A percentile compares a stretch with the other conserved stretches of the same genome.
phyloP scores from a whole-genome alignment of 768 basidiomycete genomes.

The Galerina marginata region DNA sequence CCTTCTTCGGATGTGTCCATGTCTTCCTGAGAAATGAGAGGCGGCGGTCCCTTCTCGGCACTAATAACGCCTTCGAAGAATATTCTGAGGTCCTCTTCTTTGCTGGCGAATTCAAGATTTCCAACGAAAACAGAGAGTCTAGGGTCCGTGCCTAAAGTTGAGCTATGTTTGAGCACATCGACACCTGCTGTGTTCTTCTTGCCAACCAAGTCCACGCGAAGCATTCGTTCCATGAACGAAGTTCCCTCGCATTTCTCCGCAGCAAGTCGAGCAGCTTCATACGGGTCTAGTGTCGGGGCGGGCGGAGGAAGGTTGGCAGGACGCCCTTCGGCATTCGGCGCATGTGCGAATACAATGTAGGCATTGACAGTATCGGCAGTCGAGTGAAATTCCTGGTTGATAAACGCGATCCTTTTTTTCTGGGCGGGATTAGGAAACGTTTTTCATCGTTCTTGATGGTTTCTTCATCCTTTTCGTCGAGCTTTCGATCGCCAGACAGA shows the following conservation, averaged over 20 bases:
- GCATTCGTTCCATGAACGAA: slow-evolving; percentile 73
- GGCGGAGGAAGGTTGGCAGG: slow-evolving; percentile 58
- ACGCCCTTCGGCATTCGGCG: slow-evolving; percentile 44
- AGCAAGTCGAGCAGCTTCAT: slow-evolving; percentile 67
- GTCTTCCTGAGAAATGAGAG: slow-evolving; percentile 25
- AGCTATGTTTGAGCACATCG: slow-evolving; percentile 26
- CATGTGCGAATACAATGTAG: slow-evolving; percentile 90
- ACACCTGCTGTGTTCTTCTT: slow-evolving; percentile 23
- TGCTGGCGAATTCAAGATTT: slow-evolving; percentile 89
- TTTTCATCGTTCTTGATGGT: slow-evolving; percentile 56
- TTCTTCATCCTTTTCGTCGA: slow-evolving; percentile 50
- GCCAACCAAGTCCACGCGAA: slow-evolving; percentile 78
- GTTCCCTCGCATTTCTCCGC: slow-evolving; percentile 70
- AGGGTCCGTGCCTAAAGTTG: slow-evolving; percentile 60
- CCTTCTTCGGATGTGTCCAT: slow-evolving; percentile 23
- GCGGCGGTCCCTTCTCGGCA: slow-evolving; percentile 70
- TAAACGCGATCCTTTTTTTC: slow-evolving; percentile 94
- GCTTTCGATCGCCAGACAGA: slow-evolving; percentile 59
- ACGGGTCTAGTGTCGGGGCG: slow-evolving; percentile 61
- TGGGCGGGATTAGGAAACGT: slow-evolving; percentile 75
- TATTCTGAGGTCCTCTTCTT: slow-evolving; percentile 85
- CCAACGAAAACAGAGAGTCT: slow-evolving; percentile 90
- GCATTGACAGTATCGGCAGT: slow-evolving; percentile 79
- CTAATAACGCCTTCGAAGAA: slow-evolving; percentile 85
- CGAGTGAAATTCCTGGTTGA: slow-evolving; percentile 89